phyloP scores from a whole-genome alignment of 495 filamentous ascomycete genomes.

The Trichoderma gamsii region DNA sequence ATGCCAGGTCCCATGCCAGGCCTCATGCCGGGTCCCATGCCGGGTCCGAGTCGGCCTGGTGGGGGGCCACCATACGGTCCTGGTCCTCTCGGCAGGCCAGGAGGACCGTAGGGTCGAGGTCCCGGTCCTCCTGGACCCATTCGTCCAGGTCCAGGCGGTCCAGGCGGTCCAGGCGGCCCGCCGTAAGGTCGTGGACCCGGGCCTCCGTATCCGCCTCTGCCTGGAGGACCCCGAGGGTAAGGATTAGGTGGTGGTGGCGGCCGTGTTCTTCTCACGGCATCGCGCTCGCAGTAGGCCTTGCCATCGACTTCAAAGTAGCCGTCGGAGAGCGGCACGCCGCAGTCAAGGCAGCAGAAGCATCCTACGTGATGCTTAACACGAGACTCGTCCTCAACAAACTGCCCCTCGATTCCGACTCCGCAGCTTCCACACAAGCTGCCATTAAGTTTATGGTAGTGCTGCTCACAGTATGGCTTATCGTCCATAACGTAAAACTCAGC shows the following conservation, averaged over 20 bases:
- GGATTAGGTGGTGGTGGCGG: slow-evolving; percentile 28
- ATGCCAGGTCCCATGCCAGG: slow-evolving; percentile 15
- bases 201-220: slow-evolving; percentile 22
- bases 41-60: slow-evolving; percentile 25
- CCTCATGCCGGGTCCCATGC: slow-evolving; percentile 14
- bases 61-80: slow-evolving; percentile 9
- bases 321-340: slow-evolving; percentile 51
- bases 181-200: slow-evolving; percentile 24
- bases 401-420: slow-evolving; percentile 81
- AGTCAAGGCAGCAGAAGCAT: slow-evolving; percentile 76
- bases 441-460: slow-evolving; percentile 90
- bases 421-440: slow-evolving; percentile 75
- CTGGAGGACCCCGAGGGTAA: slow-evolving; percentile 30
- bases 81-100: slow-evolving; percentile 17
- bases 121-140: slow-evolving; percentile 11
- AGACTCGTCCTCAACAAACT: slow-evolving; percentile 82
- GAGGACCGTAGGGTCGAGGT: slow-evolving; percentile 4
- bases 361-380: slow-evolving; percentile 75
- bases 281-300: slow-evolving; percentile 71
- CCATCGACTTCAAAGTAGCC: slow-evolving; percentile 56
- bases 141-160: slow-evolving; percentile 11
- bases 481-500: slow-evolving; percentile 88
- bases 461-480: slow-evolving; percentile 82
- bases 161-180: slow-evolving; percentile 18
- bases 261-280: slow-evolving; percentile 62